Conservation (phyloP, 202 grass and related monocot species). For the Carex arenaria region DNA sequence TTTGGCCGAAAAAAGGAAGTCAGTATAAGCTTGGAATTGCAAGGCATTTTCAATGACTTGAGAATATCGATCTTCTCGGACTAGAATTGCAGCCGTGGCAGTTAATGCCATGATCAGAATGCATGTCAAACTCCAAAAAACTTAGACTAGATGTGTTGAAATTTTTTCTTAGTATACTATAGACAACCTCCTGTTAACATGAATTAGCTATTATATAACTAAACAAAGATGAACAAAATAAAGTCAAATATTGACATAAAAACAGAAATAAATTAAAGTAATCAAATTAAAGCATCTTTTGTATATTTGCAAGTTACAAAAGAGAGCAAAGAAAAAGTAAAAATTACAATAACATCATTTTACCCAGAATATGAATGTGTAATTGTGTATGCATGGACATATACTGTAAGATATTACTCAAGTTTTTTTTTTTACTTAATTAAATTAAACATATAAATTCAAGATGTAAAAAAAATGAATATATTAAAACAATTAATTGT, state of each 20-base stretch:
- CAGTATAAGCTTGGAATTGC: conserved; percentile 45
- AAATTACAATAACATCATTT: neutral
- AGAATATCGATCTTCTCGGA: conserved; percentile 82
- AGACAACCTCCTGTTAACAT: conserved; percentile 43
- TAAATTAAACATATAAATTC: no score
- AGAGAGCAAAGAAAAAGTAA: neutral
- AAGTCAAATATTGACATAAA: neutral
- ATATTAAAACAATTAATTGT: no score
- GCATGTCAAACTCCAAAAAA: conserved; percentile 72
- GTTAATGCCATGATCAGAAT: conserved; percentile 95
- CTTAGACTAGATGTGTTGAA: conserved; percentile 63
- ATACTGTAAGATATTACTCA: no score
- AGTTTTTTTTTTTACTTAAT: no score
- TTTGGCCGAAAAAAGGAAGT: conserved; percentile 86
- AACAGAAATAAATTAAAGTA: neutral
- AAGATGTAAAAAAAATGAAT: no score
- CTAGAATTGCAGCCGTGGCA: conserved; percentile 81
- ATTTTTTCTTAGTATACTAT: conserved; percentile 54
- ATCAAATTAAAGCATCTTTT: neutral
- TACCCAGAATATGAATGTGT: no score
- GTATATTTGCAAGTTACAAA: neutral
- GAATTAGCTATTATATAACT: conserved; percentile 12
- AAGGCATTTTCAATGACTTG: conserved; percentile 76
- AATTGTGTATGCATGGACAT: no score
- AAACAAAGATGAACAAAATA: neutral